These are phyloP conservation scores for Ceratobasidium theobromae DNA, from an alignment of 1,284 basidiomycete genomes.

Conservation along the genomic window DNA sequence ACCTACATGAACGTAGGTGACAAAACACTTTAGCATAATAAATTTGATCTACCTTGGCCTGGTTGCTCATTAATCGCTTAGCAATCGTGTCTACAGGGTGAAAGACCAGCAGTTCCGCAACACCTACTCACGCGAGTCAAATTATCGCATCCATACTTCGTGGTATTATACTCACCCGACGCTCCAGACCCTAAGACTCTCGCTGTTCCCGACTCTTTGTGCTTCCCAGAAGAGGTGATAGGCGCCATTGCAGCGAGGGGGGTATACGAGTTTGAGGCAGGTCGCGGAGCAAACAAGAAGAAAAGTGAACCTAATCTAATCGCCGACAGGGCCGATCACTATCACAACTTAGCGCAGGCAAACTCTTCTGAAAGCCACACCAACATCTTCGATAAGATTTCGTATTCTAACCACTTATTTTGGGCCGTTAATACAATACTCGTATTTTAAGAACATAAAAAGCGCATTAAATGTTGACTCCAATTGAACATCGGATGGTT, in stretches of 20 bases:
- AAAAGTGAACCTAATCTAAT: constrained; percentile 27
- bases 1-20: constrained; percentile 50
- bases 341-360: too few species aligned
- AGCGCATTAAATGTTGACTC: too few species aligned
- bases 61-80: constrained; percentile 98
- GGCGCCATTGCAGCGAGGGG: constrained; percentile 12
- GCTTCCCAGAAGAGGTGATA: constrained; percentile 47
- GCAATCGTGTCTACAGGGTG: constrained; percentile 95
- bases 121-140: constrained; percentile 53
- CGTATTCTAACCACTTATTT: too few species aligned
- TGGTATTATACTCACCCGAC: constrained; percentile 61
- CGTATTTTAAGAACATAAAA: too few species aligned
- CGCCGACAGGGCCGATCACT: constrained; percentile 5
- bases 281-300: neutral
- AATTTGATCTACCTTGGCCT: constrained; percentile 59
- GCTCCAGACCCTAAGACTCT: constrained; percentile 90
- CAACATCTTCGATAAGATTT: too few species aligned
- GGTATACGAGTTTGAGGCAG: neutral
- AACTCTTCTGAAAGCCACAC: too few species aligned
- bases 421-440: too few species aligned
- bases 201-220: constrained; percentile 87
- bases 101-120: constrained; percentile 91
- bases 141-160: neutral
- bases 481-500: too few species aligned
- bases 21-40: neutral